Evolutionary conservation across 2,329 filamentous ascomycete genomes (phyloP).

Genomic region (Aurifilum marmelostoma): DNA sequence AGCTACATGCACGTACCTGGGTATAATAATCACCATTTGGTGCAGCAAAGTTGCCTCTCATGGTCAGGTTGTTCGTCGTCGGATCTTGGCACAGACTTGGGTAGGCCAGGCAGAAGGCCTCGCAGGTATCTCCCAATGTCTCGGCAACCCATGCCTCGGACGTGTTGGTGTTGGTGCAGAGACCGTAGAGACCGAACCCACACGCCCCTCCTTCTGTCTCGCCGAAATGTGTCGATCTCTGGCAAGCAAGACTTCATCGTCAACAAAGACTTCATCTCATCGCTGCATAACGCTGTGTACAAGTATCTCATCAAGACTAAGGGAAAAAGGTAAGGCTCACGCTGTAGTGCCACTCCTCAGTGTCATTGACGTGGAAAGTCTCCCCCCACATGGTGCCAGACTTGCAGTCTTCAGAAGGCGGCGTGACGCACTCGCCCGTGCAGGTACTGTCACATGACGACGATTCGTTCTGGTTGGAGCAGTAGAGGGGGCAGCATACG

Average conservation of each 20-base stretch:
- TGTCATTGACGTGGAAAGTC: constrained; percentile 6
- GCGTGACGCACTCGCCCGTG: constrained; percentile 6
- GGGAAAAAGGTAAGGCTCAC: not conserved
- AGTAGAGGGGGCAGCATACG: constrained; percentile 14
- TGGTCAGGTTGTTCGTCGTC: not conserved
- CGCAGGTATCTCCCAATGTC: constrained; percentile 11
- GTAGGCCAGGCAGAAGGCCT: constrained; percentile 12
- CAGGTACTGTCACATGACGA: constrained; percentile 1
- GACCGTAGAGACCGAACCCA: constrained; percentile 14
- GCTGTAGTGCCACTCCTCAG: constrained; percentile 10
- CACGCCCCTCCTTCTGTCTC: constrained; percentile 5
- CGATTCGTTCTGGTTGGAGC: constrained; percentile 14
- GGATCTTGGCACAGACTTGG: constrained; percentile 10
- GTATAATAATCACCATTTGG: constrained; percentile 29
- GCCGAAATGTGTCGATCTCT: constrained; percentile 16
- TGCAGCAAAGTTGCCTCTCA: constrained; percentile 13
- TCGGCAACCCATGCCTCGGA: constrained; percentile 8
- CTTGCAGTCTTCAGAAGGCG: constrained; percentile 14
- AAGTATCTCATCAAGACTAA: not conserved
- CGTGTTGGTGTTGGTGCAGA: constrained; percentile 10
- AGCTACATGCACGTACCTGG: constrained; percentile 20
- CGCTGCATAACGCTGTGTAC: no score
- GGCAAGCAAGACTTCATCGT: not conserved
- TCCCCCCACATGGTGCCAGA: constrained; percentile 17
- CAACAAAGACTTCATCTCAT: no score